Base-by-base conservation (phyloP, 2,329 filamentous ascomycete genomes). In the Fragosphaeria purpurea region DNA sequence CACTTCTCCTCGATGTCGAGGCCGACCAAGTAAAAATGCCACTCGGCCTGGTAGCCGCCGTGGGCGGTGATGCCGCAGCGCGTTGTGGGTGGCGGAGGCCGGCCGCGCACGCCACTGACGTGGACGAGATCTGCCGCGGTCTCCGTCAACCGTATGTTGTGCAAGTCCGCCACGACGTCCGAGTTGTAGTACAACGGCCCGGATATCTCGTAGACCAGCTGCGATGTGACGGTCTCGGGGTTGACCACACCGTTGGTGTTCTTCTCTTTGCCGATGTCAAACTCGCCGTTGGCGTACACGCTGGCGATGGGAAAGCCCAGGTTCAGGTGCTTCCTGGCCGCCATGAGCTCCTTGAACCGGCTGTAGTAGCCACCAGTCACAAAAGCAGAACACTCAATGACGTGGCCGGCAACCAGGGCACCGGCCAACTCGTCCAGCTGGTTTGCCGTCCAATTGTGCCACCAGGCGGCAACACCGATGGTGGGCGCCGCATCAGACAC, bases 131-230 rank as follows among this genome's bases (percentile, higher is more conserved):
- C 62, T 4, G 58, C 44, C 38, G 56, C 57, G 9, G 63, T 57
- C 53, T 78, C 71, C 52, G 76, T 70, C 56, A 79, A 75, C 47
- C 60, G 54, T 1, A 65, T 60, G 13, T 56, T 50, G 32, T 64
- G 58, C 30, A 67, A 46, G 37, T 62, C 59, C 5, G 62, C 63
- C 46, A 65, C 65, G 7, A 65, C 62, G 47, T 68, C 65, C 42
- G 62, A 65, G 49, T 67, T 65, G 47, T 65, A 49, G 48, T 68
- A 67, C 1, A 66, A 46, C n/a, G 65, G 63, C 1, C 65, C 65
- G 50, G 65, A 61, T 32, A 68, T 48, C 47, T 68, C 65, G 48
- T 68, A 68, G 35, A 68, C 42, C 13, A 68, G 61, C 52, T 68
- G 65, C 12, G 46, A 55, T 12, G 47, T 46, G n/a, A 51, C 52